Percentiles rank a stretch among this genome's conserved stretches.
Conservation (phyloP, 768 basidiomycete genomes). For the Termitomyces heimii region DNA sequence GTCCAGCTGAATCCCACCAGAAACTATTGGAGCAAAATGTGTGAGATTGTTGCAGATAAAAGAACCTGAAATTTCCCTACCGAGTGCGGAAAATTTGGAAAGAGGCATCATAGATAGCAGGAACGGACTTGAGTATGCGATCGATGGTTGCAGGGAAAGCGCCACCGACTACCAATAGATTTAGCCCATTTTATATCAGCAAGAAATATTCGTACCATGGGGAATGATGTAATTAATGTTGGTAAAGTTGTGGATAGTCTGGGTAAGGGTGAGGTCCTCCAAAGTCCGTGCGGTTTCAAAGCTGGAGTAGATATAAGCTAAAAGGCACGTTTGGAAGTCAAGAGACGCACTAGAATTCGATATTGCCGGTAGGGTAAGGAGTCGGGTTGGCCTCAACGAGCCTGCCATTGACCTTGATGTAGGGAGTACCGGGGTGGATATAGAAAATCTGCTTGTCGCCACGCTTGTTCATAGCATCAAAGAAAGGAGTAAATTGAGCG, state of each 20-base stretch:
- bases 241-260: conserved; percentile 26
- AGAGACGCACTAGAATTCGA: conserved; percentile 27
- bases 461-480: conserved; percentile 23
- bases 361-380: conserved; percentile 24
- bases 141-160: conserved; percentile 29
- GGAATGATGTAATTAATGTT: conserved; percentile 30
- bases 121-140: conserved; percentile 25
- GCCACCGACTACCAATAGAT: conserved; percentile 20
- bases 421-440: conserved; percentile 27
- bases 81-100: conserved; percentile 25
- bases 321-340: background rate
- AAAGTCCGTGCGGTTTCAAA: conserved; percentile 27
- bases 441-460: conserved; percentile 23
- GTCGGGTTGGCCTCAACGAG: conserved; percentile 29
- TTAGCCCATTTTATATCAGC: background rate
- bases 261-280: conserved; percentile 23
- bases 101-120: conserved; percentile 26
- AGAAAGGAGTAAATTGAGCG: conserved; percentile 22
- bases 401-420: conserved; percentile 18
- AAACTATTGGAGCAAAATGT: conserved; percentile 13
- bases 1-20: conserved; percentile 34
- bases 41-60: background rate
- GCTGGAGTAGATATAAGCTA: conserved; percentile 5
- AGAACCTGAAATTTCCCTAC: conserved; percentile 5
- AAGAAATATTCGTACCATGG: conserved; percentile 17